These are phyloP conservation scores for Nitzschia inconspicua DNA, from an alignment of 108 stramenopile species.

Conservation along the genomic window DNA sequence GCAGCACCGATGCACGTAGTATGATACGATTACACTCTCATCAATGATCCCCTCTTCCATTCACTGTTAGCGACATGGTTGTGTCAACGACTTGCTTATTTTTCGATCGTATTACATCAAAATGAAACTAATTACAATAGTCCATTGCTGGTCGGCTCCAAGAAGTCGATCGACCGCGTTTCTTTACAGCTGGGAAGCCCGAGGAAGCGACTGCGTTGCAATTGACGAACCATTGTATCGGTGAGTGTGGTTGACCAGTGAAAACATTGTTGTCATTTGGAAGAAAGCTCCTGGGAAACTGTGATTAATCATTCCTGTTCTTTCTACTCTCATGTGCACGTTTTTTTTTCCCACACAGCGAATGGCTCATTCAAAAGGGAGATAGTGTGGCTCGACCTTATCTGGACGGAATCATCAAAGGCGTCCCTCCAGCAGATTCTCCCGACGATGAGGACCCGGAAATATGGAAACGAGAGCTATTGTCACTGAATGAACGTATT, in stretches of 20 bases:
- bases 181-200: constrained; percentile 86
- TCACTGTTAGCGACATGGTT: too few relatives aligned
- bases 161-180: constrained; percentile 89
- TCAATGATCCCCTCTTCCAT: too few relatives aligned
- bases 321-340: neutral
- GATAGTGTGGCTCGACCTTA: constrained; percentile 68
- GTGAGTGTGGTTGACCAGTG: neutral
- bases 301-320: neutral
- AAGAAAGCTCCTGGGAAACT: neutral
- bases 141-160: constrained; percentile 93
- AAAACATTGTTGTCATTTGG: neutral
- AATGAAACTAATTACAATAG: constrained; percentile 49
- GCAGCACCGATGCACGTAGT: too few relatives aligned
- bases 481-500: constrained; percentile 54
- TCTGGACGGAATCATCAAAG: constrained; percentile 50
- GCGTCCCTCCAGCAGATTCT: constrained; percentile 40
- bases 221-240: constrained; percentile 90
- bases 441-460: constrained; percentile 23
- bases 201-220: constrained; percentile 54
- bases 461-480: constrained; percentile 49
- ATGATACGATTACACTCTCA: too few relatives aligned
- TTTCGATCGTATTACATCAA: neutral
- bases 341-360: constrained; percentile 11
- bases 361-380: constrained; percentile 58
- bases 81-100: neutral